phyloP scores from a whole-genome alignment of 352 stramenopile species.

The Phytophthora fragariaefolia region DNA sequence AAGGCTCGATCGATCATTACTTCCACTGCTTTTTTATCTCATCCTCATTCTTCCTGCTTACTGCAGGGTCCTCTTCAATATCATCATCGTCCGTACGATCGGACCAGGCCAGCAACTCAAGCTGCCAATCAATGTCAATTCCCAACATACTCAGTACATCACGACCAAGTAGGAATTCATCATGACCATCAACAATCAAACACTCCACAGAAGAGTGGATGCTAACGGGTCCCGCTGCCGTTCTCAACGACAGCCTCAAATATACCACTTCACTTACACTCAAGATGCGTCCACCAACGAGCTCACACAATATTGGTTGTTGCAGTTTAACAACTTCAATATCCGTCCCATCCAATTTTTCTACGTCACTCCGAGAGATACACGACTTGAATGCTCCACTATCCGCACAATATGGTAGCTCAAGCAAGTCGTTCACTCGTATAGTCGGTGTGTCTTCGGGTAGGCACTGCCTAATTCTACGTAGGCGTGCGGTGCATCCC shows the following conservation, averaged over 20 bases:
- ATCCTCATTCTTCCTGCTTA: conserved; percentile 6
- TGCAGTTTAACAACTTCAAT: conserved; percentile 11
- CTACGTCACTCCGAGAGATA: background rate
- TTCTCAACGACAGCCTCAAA: conserved; percentile 12
- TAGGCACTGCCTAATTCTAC: conserved; percentile 10
- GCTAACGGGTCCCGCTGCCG: conserved; percentile 14
- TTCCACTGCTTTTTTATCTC: no score
- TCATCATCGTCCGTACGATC: conserved; percentile 14
- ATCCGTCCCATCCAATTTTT: conserved; percentile 1
- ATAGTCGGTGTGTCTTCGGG: conserved; percentile 15
- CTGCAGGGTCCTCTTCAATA: conserved; percentile 11
- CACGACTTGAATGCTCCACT: conserved; percentile 12
- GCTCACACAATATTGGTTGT: background rate
- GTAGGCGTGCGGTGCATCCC: conserved; percentile 18
- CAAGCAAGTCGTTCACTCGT: conserved; percentile 16
- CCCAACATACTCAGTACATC: conserved; percentile 21
- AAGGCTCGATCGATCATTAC: conserved; percentile 2
- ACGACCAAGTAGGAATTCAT: conserved; percentile 16
- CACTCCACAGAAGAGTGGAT: conserved; percentile 10
- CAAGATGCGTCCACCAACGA: background rate
- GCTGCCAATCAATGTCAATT: conserved; percentile 16
- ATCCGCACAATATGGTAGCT: conserved; percentile 15
- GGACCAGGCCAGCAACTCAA: conserved; percentile 19
- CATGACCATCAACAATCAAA: conserved; percentile 19
- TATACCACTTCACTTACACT: conserved; percentile 16